These are phyloP conservation scores for Ottelia alismoides DNA, from an alignment of 106 monocot species.

Conservation along the genomic window DNA sequence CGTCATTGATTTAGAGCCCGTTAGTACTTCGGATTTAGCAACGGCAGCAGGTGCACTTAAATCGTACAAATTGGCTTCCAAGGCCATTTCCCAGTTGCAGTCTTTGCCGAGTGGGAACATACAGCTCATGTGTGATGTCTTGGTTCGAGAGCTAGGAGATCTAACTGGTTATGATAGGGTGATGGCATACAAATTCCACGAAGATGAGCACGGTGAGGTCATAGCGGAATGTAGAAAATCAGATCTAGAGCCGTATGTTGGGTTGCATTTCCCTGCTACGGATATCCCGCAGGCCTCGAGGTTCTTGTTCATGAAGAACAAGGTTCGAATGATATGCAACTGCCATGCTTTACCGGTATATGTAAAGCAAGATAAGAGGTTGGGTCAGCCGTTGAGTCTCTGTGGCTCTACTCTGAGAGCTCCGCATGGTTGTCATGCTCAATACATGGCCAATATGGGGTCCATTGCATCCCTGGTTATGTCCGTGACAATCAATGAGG, in stretches of 20 bases:
- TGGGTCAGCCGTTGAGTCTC: conserved; percentile 45
- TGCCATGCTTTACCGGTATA: conserved; percentile 53
- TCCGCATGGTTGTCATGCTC: conserved; percentile 86
- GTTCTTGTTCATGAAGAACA: conserved; percentile 89
- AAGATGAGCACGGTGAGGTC: conserved; percentile 92
- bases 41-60: conserved; percentile 68
- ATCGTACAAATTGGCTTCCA: conserved; percentile 81
- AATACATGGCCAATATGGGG: conserved; percentile 95
- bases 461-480: conserved; percentile 82
- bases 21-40: conserved; percentile 61
- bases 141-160: conserved; percentile 60
- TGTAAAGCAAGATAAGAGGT: conserved; percentile 53
- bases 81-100: conserved; percentile 71
- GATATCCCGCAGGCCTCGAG: conserved; percentile 97
- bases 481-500: conserved; percentile 71
- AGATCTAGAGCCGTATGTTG: conserved; percentile 74
- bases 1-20: conserved; percentile 85
- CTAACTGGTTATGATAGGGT: conserved; percentile 83
- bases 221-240: conserved; percentile 54
- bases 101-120: conserved; percentile 75
- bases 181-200: conserved; percentile 94
- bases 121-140: conserved; percentile 59
- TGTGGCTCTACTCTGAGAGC: conserved; percentile 74
- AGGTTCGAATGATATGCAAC: conserved; percentile 90
- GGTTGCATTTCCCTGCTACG: conserved; percentile 89